These are phyloP conservation scores for Fusarium caatingaense DNA, from an alignment of 2,329 filamentous ascomycete genomes.

Conservation along the genomic window DNA sequence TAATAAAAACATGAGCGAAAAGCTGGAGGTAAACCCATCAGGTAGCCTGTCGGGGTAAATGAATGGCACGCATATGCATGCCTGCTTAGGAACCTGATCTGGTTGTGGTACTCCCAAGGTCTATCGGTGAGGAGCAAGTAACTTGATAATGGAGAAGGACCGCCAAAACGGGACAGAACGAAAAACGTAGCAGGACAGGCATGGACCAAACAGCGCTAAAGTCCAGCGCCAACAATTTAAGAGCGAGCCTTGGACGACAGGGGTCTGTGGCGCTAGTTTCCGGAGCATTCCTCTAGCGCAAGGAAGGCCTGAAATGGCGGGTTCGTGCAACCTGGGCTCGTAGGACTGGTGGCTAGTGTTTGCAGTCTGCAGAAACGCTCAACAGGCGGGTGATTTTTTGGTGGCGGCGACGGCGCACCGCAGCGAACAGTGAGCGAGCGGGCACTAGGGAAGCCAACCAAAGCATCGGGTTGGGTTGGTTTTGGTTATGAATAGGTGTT, in stretches of 20 bases:
- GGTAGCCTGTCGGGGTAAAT: background rate
- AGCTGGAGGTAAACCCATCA: background rate
- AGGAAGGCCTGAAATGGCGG: constrained; percentile 10
- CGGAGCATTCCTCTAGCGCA: constrained; percentile 35
- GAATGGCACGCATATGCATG: constrained; percentile 22
- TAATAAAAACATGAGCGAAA: background rate
- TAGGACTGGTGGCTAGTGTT: background rate
- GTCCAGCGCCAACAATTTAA: constrained; percentile 28
- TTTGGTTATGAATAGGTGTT: background rate
- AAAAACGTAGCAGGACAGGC: constrained; percentile 24
- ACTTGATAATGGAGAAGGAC: constrained; percentile 31
- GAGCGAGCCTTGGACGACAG: constrained; percentile 16
- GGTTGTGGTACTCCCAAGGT: constrained; percentile 8
- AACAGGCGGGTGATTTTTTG: constrained; percentile 5
- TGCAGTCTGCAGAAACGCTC: constrained; percentile 1
- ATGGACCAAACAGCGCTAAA: constrained; percentile 34
- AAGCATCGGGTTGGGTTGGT: constrained; percentile 35
- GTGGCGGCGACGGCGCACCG: constrained; percentile 22
- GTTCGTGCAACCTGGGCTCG: constrained; percentile 1
- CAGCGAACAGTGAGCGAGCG: constrained; percentile 32
- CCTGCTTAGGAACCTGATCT: constrained; percentile 13
- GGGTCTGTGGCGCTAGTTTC: constrained; percentile 22
- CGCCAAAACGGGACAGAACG: constrained; percentile 41
- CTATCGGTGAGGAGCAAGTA: constrained; percentile 37
- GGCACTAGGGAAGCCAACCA: constrained; percentile 45